A percentile compares a stretch with the other conserved stretches of the same genome.
phyloP scores from a whole-genome alignment of 1,284 basidiomycete genomes.

The Irpex sp. region DNA sequence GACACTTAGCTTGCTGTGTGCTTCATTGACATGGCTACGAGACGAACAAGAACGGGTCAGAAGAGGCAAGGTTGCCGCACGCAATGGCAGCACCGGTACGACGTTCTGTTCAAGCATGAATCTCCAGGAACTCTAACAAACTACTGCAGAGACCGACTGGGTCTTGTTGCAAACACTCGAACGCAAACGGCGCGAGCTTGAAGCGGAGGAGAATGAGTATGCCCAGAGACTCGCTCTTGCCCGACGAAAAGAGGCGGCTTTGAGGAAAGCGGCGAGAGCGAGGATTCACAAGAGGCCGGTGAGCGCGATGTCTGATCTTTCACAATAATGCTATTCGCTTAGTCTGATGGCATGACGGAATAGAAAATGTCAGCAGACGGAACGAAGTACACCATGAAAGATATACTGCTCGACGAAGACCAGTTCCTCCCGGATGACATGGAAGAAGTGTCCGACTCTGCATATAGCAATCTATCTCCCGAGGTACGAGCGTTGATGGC shows the following conservation, averaged over 20 bases:
- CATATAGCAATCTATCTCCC: constrained; percentile 66
- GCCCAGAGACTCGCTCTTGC: constrained; percentile 58
- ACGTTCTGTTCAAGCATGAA: neutral
- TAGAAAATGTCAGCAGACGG: constrained; percentile 13
- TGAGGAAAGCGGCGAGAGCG: constrained; percentile 23
- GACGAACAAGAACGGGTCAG: constrained; percentile 68
- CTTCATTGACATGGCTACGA: constrained; percentile 77
- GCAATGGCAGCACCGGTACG: constrained; percentile 34
- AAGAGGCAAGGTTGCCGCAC: constrained; percentile 51
- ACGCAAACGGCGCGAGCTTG: constrained; percentile 58
- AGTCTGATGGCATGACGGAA: neutral
- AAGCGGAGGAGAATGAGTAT: constrained; percentile 62
- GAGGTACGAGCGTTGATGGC: constrained; percentile 81
- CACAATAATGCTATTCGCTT: too few relatives aligned
- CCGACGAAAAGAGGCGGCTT: constrained; percentile 49
- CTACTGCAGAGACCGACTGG: constrained; percentile 47
- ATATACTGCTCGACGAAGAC: constrained; percentile 38
- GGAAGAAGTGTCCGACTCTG: constrained; percentile 22
- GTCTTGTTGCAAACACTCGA: constrained; percentile 75
- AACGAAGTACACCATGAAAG: constrained; percentile 14
- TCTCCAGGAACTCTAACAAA: too few relatives aligned
- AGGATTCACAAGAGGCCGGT: constrained; percentile 61
- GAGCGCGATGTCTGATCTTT: too few relatives aligned
- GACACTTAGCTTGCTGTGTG: constrained; percentile 79
- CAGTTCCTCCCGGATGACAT: constrained; percentile 62